Evolutionary conservation across 2,329 filamentous ascomycete genomes (phyloP), one percentile per base, ranked within the genome.

Genomic region (Scedosporium apiospermum): DNA sequence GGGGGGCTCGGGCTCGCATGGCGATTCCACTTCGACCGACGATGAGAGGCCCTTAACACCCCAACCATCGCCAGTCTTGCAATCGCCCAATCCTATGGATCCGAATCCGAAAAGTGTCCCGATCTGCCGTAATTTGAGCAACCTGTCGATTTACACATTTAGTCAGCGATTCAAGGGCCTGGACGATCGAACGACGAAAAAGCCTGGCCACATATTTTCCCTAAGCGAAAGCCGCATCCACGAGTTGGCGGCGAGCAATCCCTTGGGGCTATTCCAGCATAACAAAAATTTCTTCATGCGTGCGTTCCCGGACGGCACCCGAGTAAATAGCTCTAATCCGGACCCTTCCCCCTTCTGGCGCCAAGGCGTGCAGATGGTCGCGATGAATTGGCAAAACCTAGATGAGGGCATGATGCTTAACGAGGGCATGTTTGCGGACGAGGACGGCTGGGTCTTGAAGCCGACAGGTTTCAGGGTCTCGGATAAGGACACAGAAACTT

Each of bases 321-420:
- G 93, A 42, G 82, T 97, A 61, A 86, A 88, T 69, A 97, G 93
- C 55, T 91, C 90, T n/a, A 99, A 99, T 72, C 95, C 95, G 49
- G 93, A 98, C 69, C 95, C 95, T 0, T 87, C 92, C 66, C 86
- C 86, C 53, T 96, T 92, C 72, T 99, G 95, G 95, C 87, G 92
- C 59, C 87, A 90, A 61, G 95, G 95, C 30, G 93, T 97, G 21
- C 95, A 99, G 74, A 98, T 99, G 93, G 93, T 91, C 4, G 93
- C 95, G 18, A 83, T 98, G 73, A 99, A 99, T 73, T 98, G 95
- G 93, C 95, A 99, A 75, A 93, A 89, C 2, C 89, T 93, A 67
- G 93, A 98, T 71, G 86, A 95, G 63, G 90, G 91, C 53, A 96
- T 97, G 84, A 96, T 98, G 80, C 84, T 99, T 71, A 98, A 98